Evolutionary conservation across 495 filamentous ascomycete genomes (phyloP).

Genomic region (Podospora pseudoanserina): DNA sequence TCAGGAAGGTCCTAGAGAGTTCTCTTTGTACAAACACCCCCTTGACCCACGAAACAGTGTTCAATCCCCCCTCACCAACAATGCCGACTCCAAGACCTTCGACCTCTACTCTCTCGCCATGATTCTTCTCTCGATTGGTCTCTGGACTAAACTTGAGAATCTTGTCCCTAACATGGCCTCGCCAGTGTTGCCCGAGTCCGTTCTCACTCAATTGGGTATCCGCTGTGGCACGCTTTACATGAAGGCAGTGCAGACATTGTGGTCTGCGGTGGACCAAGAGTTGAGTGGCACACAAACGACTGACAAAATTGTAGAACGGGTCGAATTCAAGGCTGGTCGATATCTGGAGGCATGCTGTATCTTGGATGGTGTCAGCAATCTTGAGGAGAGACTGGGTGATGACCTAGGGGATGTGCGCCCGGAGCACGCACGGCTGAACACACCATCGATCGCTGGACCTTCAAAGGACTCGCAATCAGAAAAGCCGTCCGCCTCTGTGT

Average conservation of each 20-base stretch:
- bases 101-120: slow-evolving; percentile 85
- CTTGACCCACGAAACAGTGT: slow-evolving; percentile 61
- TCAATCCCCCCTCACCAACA: slow-evolving; percentile 45
- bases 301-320: slow-evolving; percentile 41
- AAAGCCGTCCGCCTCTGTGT: background rate
- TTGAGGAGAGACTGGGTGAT: slow-evolving; percentile 45
- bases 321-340: slow-evolving; percentile 41
- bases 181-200: slow-evolving; percentile 39
- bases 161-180: slow-evolving; percentile 44
- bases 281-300: slow-evolving; percentile 35
- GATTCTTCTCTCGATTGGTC: slow-evolving; percentile 77
- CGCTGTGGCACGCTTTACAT: slow-evolving; percentile 75
- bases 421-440: slow-evolving; percentile 9
- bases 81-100: slow-evolving; percentile 55
- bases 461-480: slow-evolving; percentile 20
- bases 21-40: slow-evolving; percentile 69
- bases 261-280: slow-evolving; percentile 71
- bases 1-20: slow-evolving; percentile 38
- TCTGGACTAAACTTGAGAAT: slow-evolving; percentile 76
- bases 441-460: slow-evolving; percentile 9
- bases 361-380: slow-evolving; percentile 45
- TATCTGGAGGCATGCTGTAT: slow-evolving; percentile 52
- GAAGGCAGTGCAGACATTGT: slow-evolving; percentile 74
- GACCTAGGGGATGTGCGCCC: slow-evolving; percentile 32
- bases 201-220: slow-evolving; percentile 60